phyloP scores from a whole-genome alignment of 2,329 filamentous ascomycete genomes.

The Sclerotinia spermophila region DNA sequence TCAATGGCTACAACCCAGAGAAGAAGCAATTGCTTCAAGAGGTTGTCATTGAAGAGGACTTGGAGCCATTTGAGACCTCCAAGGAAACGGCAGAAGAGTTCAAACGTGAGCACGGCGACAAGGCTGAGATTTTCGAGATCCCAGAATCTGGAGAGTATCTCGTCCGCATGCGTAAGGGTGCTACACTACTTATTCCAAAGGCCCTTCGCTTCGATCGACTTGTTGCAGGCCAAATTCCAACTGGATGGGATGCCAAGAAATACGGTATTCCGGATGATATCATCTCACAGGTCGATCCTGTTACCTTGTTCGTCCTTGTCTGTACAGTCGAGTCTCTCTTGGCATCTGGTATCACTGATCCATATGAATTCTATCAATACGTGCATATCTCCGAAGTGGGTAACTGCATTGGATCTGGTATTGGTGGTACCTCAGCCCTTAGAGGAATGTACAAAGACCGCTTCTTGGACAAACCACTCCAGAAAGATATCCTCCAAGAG shows the following conservation, averaged over 20 bases:
- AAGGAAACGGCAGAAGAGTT: slow-evolving; percentile 98
- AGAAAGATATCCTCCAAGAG: slow-evolving; percentile 98
- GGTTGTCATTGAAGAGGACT: slow-evolving; percentile 93
- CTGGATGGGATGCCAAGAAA: slow-evolving; percentile 92
- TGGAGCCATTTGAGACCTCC: slow-evolving; percentile 94
- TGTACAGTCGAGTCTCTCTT: slow-evolving; percentile 89
- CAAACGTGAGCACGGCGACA: slow-evolving; percentile 93
- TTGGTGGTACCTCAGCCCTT: slow-evolving; percentile 88
- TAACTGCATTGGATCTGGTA: slow-evolving; percentile 97
- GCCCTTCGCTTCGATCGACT: slow-evolving; percentile 95
- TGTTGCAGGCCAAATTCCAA: slow-evolving; percentile 94
- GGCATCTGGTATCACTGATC: slow-evolving; percentile 92
- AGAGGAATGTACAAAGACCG: slow-evolving; percentile 98
- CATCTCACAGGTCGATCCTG: slow-evolving; percentile 93
- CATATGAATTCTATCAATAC: slow-evolving; percentile 99
- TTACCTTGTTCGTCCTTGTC: slow-evolving; percentile 91
- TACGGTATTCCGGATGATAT: slow-evolving; percentile 98
- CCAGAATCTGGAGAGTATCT: slow-evolving; percentile 91
- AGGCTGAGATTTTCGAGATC: slow-evolving; percentile 96
- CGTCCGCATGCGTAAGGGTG: slow-evolving; percentile 92
- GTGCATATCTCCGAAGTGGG: slow-evolving; percentile 96
- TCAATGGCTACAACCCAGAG: slow-evolving; percentile 94
- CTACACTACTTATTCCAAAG: slow-evolving; percentile 92
- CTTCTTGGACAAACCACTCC: slow-evolving; percentile 92
- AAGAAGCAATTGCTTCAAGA: slow-evolving; percentile 98